A percentile compares a stretch with the other conserved stretches of the same genome.
These are phyloP conservation scores for Mollisia scopiformis DNA, from an alignment of 2,329 filamentous ascomycete species.

Conservation along the genomic window DNA sequence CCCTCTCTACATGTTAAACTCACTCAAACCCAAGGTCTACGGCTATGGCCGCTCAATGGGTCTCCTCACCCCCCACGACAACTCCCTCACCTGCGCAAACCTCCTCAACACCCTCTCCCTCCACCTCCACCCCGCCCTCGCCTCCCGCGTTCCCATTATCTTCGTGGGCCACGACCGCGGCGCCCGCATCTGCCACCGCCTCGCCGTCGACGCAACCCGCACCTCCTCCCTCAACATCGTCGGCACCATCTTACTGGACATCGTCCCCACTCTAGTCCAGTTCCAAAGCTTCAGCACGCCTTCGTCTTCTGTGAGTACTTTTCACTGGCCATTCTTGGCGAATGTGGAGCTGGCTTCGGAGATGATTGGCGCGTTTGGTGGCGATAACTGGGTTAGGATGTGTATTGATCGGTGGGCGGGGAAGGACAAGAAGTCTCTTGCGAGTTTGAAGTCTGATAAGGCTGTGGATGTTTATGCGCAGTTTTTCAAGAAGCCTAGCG, in stretches of 20 bases:
- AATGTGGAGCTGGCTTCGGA: slow-evolving; percentile 45
- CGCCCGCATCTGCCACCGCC: slow-evolving; percentile 50
- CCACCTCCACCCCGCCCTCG: slow-evolving; percentile 33
- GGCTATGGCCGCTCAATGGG: slow-evolving; percentile 48
- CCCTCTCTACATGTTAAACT: background rate
- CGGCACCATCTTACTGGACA: slow-evolving; percentile 49
- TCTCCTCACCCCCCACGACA: slow-evolving; percentile 39
- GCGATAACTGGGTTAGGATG: slow-evolving; percentile 40
- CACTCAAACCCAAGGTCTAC: slow-evolving; percentile 40
- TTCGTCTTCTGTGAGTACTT: slow-evolving; percentile 36
- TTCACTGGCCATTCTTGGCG: slow-evolving; percentile 56
- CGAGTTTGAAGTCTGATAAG: slow-evolving; percentile 35
- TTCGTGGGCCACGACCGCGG: slow-evolving; percentile 54
- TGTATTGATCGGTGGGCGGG: slow-evolving; percentile 39
- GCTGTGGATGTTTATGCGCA: slow-evolving; percentile 47
- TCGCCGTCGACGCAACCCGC: slow-evolving; percentile 39
- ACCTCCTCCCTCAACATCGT: slow-evolving; percentile 42
- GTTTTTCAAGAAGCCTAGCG: slow-evolving; percentile 45
- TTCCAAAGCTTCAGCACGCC: slow-evolving; percentile 46
- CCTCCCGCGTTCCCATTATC: slow-evolving; percentile 38
- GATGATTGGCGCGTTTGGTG: slow-evolving; percentile 47
- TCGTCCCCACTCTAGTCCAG: slow-evolving; percentile 50
- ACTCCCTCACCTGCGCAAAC: slow-evolving; percentile 44
- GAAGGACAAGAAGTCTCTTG: slow-evolving; percentile 20
- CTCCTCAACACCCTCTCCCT: slow-evolving; percentile 43